phyloP scores from a whole-genome alignment of 192 early-diverging fungal species.

The Gaertneriomyces sp. region DNA sequence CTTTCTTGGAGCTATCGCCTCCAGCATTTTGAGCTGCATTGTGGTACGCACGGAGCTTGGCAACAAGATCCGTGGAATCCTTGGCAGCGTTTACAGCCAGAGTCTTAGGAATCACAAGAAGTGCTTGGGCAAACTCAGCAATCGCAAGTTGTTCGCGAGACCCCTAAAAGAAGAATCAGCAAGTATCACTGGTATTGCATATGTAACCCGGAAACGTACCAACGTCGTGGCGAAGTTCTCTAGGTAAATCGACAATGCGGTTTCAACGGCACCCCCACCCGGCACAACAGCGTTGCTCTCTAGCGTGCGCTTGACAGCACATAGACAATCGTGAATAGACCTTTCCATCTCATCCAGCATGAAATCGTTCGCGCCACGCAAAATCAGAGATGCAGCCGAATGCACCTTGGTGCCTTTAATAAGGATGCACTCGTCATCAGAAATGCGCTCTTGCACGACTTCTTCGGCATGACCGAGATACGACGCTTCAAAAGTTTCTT shows the following conservation, averaged over 20 bases:
- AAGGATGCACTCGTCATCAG: slow-evolving; percentile 96
- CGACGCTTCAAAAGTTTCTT: slow-evolving; percentile 90
- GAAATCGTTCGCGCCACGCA: slow-evolving; percentile 98
- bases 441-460: slow-evolving; percentile 95
- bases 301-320: slow-evolving; percentile 93
- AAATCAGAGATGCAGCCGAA: slow-evolving; percentile 85
- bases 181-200: slow-evolving; percentile 1
- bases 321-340: slow-evolving; percentile 90
- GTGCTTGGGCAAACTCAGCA: slow-evolving; percentile 92
- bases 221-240: slow-evolving; percentile 98
- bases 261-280: slow-evolving; percentile 95
- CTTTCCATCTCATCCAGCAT: slow-evolving; percentile 99
- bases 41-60: slow-evolving; percentile 96
- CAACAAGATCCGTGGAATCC: slow-evolving; percentile 93
- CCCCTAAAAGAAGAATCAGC: slow-evolving; percentile 46
- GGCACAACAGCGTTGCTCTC: slow-evolving; percentile 95
- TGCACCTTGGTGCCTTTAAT: slow-evolving; percentile 89
- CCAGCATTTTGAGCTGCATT: slow-evolving; percentile 77
- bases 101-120: slow-evolving; percentile 96
- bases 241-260: slow-evolving; percentile 92
- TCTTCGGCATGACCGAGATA: slow-evolving; percentile 91
- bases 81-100: slow-evolving; percentile 98
- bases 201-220: slow-evolving; percentile 40
- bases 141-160: slow-evolving; percentile 98
- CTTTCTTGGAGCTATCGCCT: slow-evolving; percentile 68